These are phyloP conservation scores for Takakia lepidozioides DNA, from an alignment of 225 moss, liverwort and hornwort species.

Conservation along the genomic window DNA sequence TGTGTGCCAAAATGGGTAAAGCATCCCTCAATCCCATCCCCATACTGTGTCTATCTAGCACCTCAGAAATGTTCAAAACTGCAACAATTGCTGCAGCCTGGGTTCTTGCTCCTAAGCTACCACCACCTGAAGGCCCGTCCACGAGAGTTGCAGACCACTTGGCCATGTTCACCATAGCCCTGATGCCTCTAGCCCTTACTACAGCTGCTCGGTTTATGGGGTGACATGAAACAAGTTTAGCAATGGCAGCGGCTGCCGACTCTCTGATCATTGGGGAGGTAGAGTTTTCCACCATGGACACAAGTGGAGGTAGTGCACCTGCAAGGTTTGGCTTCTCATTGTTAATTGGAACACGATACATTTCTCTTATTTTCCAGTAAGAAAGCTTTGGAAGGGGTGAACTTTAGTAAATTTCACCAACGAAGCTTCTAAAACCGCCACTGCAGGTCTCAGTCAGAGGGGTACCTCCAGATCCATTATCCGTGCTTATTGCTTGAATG, in stretches of 20 bases:
- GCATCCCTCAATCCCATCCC: constrained; percentile 38
- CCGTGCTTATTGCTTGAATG: too few species aligned
- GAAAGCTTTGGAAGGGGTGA: too few species aligned
- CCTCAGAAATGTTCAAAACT: constrained; percentile 46
- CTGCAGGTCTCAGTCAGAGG: too few species aligned
- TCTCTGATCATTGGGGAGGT: constrained; percentile 61
- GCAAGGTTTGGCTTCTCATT: constrained; percentile 6
- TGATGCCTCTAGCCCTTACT: constrained; percentile 41
- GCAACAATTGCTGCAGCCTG: constrained; percentile 64
- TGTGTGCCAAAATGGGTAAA: constrained; percentile 26
- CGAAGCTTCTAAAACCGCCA: too few species aligned
- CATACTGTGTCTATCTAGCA: constrained; percentile 34
- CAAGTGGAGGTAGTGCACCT: constrained; percentile 61
- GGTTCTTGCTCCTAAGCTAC: constrained; percentile 29
- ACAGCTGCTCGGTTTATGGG: constrained; percentile 42
- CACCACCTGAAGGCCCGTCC: constrained; percentile 20
- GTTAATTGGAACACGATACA: too few species aligned
- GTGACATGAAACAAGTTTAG: constrained; percentile 66
- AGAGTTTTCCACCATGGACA: constrained; percentile 52
- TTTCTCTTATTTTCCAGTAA: too few species aligned
- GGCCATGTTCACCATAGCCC: constrained; percentile 71
- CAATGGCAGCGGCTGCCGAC: constrained; percentile 59
- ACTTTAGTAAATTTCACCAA: too few species aligned
- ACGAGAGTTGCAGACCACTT: constrained; percentile 44
- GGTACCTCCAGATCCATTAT: too few species aligned